Evolutionary conservation across 805 yeast species (phyloP).

Genomic region (Middelhovenomyces tepae): DNA sequence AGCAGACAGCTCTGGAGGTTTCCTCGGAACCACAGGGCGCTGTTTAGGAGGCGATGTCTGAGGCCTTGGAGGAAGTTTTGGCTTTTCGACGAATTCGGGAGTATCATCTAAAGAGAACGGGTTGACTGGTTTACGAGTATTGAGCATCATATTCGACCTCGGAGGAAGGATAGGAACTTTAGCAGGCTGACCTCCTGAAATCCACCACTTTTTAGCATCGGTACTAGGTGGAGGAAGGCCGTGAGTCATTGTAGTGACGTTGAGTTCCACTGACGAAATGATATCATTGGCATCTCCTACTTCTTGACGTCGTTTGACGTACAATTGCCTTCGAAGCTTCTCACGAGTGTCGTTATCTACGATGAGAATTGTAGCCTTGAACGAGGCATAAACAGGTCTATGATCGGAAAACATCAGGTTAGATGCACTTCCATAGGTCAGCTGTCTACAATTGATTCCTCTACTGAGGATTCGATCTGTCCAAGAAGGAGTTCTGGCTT

Average conservation of each 20-base stretch:
- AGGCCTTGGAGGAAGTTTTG: constrained; percentile 1
- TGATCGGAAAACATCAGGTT: constrained; percentile 70
- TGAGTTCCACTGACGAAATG: constrained; percentile 20
- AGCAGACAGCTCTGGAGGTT: too few relatives aligned
- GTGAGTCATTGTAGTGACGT: constrained; percentile 21
- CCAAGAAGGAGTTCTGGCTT: constrained; percentile 93
- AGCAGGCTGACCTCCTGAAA: constrained; percentile 65
- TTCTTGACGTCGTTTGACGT: constrained; percentile 44
- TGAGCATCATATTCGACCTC: constrained; percentile 40
- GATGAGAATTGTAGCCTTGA: constrained; percentile 54
- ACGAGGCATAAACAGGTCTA: constrained; percentile 83
- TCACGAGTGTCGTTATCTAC: constrained; percentile 57
- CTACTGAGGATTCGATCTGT: constrained; percentile 77
- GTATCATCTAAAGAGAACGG: constrained; percentile 49
- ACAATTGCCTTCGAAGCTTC: constrained; percentile 47
- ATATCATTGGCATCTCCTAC: constrained; percentile 27
- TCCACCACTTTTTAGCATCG: constrained; percentile 85
- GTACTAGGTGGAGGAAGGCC: constrained; percentile 85
- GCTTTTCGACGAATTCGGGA: constrained; percentile 41
- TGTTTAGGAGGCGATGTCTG: too few relatives aligned
- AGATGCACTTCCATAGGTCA: constrained; percentile 60
- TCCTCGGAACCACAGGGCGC: too few relatives aligned
- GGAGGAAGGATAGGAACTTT: constrained; percentile 49
- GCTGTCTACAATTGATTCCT: constrained; percentile 50
- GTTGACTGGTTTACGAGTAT: constrained; percentile 61